Evolutionary conservation across 805 yeast species (phyloP).

Genomic region (Wickerhamomyces subpelliculosus): DNA sequence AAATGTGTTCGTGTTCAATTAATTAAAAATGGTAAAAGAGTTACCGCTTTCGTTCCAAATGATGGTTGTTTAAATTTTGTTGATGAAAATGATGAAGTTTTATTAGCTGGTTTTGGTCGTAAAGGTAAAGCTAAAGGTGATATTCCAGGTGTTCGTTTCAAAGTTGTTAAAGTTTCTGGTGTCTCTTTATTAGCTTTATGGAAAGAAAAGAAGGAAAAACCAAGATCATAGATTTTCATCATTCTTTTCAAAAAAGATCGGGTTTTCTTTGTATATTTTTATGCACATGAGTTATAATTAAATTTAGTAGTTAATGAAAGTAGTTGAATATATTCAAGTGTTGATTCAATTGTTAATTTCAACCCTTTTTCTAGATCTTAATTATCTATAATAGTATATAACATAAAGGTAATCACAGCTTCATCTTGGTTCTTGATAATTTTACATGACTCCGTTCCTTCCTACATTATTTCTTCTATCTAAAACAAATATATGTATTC

Average conservation of each 20-base stretch:
- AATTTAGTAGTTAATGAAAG: not conserved
- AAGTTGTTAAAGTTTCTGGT: slow-evolving; percentile 99
- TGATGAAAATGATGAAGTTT: slow-evolving; percentile 99
- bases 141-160: slow-evolving; percentile 99
- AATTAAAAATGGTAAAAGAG: slow-evolving; percentile 99
- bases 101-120: slow-evolving; percentile 99
- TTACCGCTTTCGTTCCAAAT: slow-evolving; percentile 99
- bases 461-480: not conserved
- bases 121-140: slow-evolving; percentile 99
- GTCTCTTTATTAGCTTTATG: slow-evolving; percentile 98
- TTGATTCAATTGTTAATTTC: too few relatives aligned
- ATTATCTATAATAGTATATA: too few relatives aligned
- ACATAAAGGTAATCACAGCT: too few relatives aligned
- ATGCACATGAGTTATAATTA: slow-evolving; percentile 1
- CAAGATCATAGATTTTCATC: slow-evolving; percentile 74
- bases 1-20: slow-evolving; percentile 99
- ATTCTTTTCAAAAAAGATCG: not conserved
- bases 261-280: not conserved
- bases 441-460: too few relatives aligned
- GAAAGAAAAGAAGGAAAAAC: slow-evolving; percentile 99
- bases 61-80: slow-evolving; percentile 99
- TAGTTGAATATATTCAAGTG: not conserved
- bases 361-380: too few relatives aligned
- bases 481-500: too few relatives aligned
- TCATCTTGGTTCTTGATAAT: too few relatives aligned